A percentile compares a stretch with the other conserved stretches of the same genome.
These are phyloP conservation scores for Oxytropis ochrocephala DNA, from an alignment of 306 rosid genomes.

Conservation along the genomic window DNA sequence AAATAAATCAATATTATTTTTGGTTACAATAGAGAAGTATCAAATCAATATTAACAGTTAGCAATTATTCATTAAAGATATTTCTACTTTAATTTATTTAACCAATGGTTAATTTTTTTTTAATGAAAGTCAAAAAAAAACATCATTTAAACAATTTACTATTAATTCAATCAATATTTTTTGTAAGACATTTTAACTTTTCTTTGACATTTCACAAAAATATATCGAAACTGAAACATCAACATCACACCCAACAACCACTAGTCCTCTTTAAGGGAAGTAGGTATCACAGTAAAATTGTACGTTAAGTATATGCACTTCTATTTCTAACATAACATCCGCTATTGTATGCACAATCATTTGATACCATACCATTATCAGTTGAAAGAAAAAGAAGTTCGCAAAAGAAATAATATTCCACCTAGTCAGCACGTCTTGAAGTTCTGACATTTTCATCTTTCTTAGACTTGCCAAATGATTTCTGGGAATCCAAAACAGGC, in stretches of 20 bases:
- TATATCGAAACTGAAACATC: background rate
- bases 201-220: background rate
- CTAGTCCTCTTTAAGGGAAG: background rate
- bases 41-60: background rate
- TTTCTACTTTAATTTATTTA: background rate
- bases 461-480: slow-evolving; percentile 51
- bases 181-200: background rate
- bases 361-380: background rate
- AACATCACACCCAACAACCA: background rate
- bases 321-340: background rate
- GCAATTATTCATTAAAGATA: too few species aligned
- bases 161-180: background rate
- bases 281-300: background rate
- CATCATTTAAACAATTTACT: too few species aligned
- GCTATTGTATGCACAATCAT: slow-evolving; percentile 3
- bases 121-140: too few species aligned
- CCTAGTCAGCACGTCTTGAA: slow-evolving; percentile 27
- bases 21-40: too few species aligned
- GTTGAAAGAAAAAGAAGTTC: background rate
- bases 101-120: too few species aligned
- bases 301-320: background rate
- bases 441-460: slow-evolving; percentile 48
- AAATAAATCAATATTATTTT: too few species aligned
- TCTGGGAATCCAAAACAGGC: slow-evolving; percentile 55
- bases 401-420: slow-evolving; percentile 5